phyloP scores from a whole-genome alignment of 768 basidiomycete species.

The Tricholoma sp. region DNA sequence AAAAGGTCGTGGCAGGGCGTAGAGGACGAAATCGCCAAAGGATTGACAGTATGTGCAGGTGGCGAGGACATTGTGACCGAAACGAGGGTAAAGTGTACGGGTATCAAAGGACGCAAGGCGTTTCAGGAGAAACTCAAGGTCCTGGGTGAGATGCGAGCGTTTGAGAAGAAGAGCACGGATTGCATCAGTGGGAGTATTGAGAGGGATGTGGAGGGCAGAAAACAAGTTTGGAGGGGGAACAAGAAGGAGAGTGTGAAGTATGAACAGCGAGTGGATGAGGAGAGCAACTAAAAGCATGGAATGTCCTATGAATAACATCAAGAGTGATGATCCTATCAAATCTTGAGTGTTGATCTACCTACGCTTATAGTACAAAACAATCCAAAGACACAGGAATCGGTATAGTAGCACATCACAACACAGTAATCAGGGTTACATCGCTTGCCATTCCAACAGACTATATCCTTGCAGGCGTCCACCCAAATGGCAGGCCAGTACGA shows the following conservation, averaged over 20 bases:
- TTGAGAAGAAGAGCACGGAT: slow-evolving; percentile 43
- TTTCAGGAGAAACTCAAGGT: slow-evolving; percentile 48
- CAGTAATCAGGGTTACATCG: no score
- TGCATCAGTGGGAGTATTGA: slow-evolving; percentile 48
- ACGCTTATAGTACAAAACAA: no score
- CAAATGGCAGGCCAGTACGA: background rate
- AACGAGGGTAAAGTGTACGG: slow-evolving; percentile 56
- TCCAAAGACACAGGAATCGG: no score
- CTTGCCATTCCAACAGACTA: background rate
- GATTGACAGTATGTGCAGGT: slow-evolving; percentile 65
- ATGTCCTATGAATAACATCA: background rate
- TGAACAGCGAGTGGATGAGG: slow-evolving; percentile 46
- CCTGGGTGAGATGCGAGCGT: slow-evolving; percentile 39
- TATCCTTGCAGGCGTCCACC: background rate
- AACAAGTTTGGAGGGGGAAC: slow-evolving; percentile 61
- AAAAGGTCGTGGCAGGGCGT: slow-evolving; percentile 47
- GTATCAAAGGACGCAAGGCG: slow-evolving; percentile 53
- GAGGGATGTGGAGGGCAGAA: slow-evolving; percentile 44
- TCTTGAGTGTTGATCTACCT: no score
- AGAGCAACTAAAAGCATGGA: slow-evolving; percentile 29
- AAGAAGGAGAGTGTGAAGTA: slow-evolving; percentile 40
- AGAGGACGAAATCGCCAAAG: slow-evolving; percentile 54
- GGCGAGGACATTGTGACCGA: slow-evolving; percentile 61
- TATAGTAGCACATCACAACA: no score
- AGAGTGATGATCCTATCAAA: no score